These are phyloP conservation scores for Carex kokanica DNA, from an alignment of 176 grass and related monocot species.

Conservation along the genomic window DNA sequence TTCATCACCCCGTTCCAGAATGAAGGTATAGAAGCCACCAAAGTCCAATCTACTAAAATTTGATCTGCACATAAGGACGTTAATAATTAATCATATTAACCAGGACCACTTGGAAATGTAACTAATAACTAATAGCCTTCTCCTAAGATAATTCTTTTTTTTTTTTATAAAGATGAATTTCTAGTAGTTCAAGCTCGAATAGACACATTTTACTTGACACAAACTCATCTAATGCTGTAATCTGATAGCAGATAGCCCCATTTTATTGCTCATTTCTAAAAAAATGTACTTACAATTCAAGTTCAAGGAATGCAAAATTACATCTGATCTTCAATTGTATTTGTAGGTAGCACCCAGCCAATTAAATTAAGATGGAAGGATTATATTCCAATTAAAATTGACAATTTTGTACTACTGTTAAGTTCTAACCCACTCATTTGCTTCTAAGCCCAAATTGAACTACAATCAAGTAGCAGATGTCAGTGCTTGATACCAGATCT, in stretches of 20 bases:
- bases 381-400: not conserved
- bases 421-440: not conserved
- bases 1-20: constrained; percentile 87
- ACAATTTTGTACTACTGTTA: not conserved
- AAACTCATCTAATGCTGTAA: not conserved
- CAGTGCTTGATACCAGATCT: not conserved
- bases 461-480: not conserved
- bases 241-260: not conserved
- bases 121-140: not conserved
- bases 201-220: constrained; percentile 6
- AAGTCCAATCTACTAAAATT: constrained; percentile 90
- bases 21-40: constrained; percentile 81
- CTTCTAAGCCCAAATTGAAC: not conserved
- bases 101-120: not conserved
- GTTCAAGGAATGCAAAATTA: not conserved
- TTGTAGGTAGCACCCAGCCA: not conserved
- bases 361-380: not conserved
- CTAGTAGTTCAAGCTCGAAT: not conserved
- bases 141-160: not conserved
- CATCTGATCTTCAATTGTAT: not conserved
- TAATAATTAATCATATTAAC: constrained; percentile 10
- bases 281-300: not conserved
- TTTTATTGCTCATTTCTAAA: not conserved
- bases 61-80: constrained; percentile 45
- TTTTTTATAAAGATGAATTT: not conserved